Evolutionary conservation across 2,329 filamentous ascomycete genomes (phyloP), one percentile per base, ranked within the genome.

Genomic region (Fusarium ambrosium): DNA sequence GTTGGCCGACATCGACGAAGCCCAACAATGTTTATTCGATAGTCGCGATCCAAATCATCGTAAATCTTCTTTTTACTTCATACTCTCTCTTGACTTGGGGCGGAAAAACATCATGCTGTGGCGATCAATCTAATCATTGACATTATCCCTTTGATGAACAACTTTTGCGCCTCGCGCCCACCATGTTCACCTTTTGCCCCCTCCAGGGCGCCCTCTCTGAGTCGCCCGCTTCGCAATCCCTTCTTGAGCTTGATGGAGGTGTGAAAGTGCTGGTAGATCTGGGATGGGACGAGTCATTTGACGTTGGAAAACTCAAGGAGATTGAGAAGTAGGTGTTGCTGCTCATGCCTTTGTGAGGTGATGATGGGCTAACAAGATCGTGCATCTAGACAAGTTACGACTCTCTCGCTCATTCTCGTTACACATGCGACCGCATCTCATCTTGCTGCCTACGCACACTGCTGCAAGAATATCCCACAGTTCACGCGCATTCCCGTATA

Each of bases 101-200:
- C 71, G 32, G 64, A 24, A 74, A 48, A 74, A 48, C 62, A 77
- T n/a, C 65, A 79, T 79, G 75, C 77, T 68, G 41, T 60, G 37
- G 66, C 58, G 67, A 67, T 77, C 68, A 62, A 70, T 61, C 69
- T 77, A 70, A 45, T 53, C 9, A 20, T 51, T 51, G 45, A 24
- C 45, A 51, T 41, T 62, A 51, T 71, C 61, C 37, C 41, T 63
- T 73, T 68, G 36, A 73, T 70, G 59, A 62, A 29, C 32, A 34
- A 34, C 61, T 61, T 45, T 69, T 68, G 65, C 66, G 66, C 60
- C 27, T 29, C 64, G n/a, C 62, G 64, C 68, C 78, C 81, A 85
- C 99, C 79, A 99, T 99, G 97, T 98, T 99, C 87, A 97, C 93
- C 76, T 98, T 98, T 85, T 97, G 94, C 80, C 92, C 97, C 56